phyloP scores from a whole-genome alignment of 495 filamentous ascomycete genomes.

The Podospora bellae-mahoneyi region DNA sequence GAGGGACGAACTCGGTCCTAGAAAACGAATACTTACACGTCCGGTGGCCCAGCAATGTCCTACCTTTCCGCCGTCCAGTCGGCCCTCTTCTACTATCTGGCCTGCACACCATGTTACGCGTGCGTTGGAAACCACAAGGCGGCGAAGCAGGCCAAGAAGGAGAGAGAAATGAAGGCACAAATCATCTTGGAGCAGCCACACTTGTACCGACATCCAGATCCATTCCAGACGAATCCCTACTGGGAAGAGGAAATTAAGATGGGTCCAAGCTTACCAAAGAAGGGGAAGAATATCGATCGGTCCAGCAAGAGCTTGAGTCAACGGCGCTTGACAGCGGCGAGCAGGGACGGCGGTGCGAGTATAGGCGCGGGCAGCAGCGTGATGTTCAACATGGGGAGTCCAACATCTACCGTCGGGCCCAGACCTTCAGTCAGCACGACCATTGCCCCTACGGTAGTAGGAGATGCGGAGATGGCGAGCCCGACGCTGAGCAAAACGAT shows the following conservation, averaged over 20 bases:
- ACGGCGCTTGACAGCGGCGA: slow-evolving; percentile 44
- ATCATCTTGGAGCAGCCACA: slow-evolving; percentile 64
- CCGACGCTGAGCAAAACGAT: slow-evolving; percentile 32
- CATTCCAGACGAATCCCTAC: slow-evolving; percentile 79
- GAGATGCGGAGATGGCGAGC: slow-evolving; percentile 24
- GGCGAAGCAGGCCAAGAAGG: slow-evolving; percentile 59
- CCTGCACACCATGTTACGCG: slow-evolving; percentile 76
- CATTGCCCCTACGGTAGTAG: slow-evolving; percentile 29
- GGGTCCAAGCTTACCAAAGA: slow-evolving; percentile 69
- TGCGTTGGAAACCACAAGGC: slow-evolving; percentile 60
- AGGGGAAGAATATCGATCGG: slow-evolving; percentile 46
- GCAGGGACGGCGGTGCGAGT: slow-evolving; percentile 37
- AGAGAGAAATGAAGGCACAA: slow-evolving; percentile 57
- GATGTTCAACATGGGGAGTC: slow-evolving; percentile 19
- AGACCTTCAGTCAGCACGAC: slow-evolving; percentile 12
- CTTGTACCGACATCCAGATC: slow-evolving; percentile 72
- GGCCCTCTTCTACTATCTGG: slow-evolving; percentile 79
- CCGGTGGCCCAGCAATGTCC: slow-evolving; percentile 44
- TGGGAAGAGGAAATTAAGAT: slow-evolving; percentile 81
- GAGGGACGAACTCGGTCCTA: background rate
- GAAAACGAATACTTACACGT: background rate
- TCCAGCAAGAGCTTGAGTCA: slow-evolving; percentile 51
- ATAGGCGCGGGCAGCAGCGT: slow-evolving; percentile 31
- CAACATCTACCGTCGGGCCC: slow-evolving; percentile 29
- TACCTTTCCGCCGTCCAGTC: slow-evolving; percentile 62